These are phyloP conservation scores for Russula lepida DNA, from an alignment of 768 basidiomycete genomes.

Conservation along the genomic window DNA sequence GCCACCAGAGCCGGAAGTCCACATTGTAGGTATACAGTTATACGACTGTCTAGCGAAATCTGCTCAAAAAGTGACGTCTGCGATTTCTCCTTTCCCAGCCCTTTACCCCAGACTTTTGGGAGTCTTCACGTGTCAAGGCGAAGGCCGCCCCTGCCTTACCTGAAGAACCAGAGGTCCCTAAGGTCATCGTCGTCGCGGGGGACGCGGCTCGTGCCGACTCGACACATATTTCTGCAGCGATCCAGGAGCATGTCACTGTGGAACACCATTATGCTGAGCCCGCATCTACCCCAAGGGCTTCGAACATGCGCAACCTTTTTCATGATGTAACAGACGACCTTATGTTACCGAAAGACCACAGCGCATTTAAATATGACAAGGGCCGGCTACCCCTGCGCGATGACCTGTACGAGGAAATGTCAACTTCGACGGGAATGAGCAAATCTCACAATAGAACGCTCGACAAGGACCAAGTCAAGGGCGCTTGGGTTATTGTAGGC, in stretches of 20 bases:
- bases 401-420: slow-evolving; percentile 16
- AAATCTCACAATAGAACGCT: slow-evolving; percentile 28
- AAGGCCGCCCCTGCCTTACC: slow-evolving; percentile 22
- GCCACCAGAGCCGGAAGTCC: slow-evolving; percentile 36
- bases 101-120: slow-evolving; percentile 51
- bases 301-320: slow-evolving; percentile 25
- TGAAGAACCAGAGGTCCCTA: slow-evolving; percentile 31
- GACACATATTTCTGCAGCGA: slow-evolving; percentile 32
- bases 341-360: slow-evolving; percentile 27
- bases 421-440: background rate
- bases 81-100: slow-evolving; percentile 36
- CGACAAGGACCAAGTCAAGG: slow-evolving; percentile 38
- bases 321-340: slow-evolving; percentile 33
- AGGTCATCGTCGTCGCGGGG: slow-evolving; percentile 44
- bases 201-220: slow-evolving; percentile 41
- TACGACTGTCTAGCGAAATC: slow-evolving; percentile 4
- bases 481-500: slow-evolving; percentile 42
- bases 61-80: slow-evolving; percentile 7
- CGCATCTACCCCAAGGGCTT: background rate
- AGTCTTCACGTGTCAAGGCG: slow-evolving; percentile 36
- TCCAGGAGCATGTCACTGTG: slow-evolving; percentile 20
- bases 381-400: slow-evolving; percentile 9
- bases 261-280: slow-evolving; percentile 9
- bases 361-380: background rate
- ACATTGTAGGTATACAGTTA: slow-evolving; percentile 44